Conservation (phyloP, 140 eudicot species). For the Anethum foeniculum region DNA sequence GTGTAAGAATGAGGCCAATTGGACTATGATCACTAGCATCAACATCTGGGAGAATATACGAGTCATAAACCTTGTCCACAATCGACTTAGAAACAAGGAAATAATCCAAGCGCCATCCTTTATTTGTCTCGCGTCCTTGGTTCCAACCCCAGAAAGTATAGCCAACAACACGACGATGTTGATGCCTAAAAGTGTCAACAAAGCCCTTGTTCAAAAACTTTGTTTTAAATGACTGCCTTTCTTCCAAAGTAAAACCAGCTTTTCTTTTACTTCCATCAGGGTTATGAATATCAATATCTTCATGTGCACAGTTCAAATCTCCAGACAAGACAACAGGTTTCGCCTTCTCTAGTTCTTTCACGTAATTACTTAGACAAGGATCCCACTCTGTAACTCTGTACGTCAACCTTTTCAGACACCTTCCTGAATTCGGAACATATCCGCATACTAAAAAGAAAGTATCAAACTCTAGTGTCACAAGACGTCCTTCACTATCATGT, state of each 20-base stretch:
- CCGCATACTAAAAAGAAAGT: constrained; percentile 54
- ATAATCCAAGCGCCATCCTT: constrained; percentile 97
- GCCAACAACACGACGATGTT: constrained; percentile 83
- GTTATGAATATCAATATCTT: constrained; percentile 82
- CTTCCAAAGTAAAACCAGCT: constrained; percentile 94
- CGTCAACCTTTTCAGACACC: constrained; percentile 71
- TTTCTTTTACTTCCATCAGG: constrained; percentile 94
- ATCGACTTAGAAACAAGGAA: constrained; percentile 73
- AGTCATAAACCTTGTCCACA: constrained; percentile 78
- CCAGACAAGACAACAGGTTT: constrained; percentile 95
- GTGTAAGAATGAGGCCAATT: constrained; percentile 69
- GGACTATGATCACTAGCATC: constrained; percentile 89
- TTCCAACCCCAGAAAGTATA: constrained; percentile 98
- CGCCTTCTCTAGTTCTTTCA: constrained; percentile 85
- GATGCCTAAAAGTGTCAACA: constrained; percentile 83
- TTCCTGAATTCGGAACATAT: constrained; percentile 91
- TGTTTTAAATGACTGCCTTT: constrained; percentile 69
- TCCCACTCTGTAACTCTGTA: constrained; percentile 93
- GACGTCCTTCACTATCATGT: constrained; percentile 94
- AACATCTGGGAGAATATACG: constrained; percentile 77
- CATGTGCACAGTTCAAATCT: constrained; percentile 88
- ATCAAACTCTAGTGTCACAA: constrained; percentile 84
- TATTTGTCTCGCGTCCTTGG: constrained; percentile 80
- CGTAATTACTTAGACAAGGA: constrained; percentile 61
- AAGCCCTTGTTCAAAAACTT: constrained; percentile 70